Evolutionary conservation across 106 monocot species (phyloP), one percentile per base, ranked within the genome.

Genomic region (Hemerocallis citrina): DNA sequence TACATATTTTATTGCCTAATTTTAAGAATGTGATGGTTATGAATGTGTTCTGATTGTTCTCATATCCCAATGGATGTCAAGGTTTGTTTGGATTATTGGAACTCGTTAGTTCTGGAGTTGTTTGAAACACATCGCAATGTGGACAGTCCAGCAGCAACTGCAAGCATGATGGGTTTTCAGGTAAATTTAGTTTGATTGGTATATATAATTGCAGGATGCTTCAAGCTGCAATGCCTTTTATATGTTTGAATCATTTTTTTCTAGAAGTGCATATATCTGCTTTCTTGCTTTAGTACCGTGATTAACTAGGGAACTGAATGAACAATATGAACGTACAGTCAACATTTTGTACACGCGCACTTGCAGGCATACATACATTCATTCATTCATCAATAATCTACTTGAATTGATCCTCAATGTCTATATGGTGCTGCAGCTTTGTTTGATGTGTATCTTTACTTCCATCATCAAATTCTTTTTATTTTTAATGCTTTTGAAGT

Each of bases 1-100:
- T 92, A 75, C 28, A 36, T n/a, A 20, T 37, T 19, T 27, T 24
- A 17, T 63, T 34, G 16, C 30, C 39, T 24, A 22, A 23, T 43
- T 43, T 43, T 29, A 7, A 24, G 15, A 13, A 31, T 57, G 23
- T 20, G 7, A 40, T 29, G 35, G 34, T 29, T 20, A 42, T 37
- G 17, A 39, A 13, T 17, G 11, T 4, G 8, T 13, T 21, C 40
- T 33, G 19, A 30, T 29, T 25, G 7, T 31, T 17, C 7, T 27
- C 33, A 52, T 43, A 2, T 61, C 4, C 19, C 6, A 37, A 15
- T 57, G 19, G 35, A 17, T 36, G 40, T 31, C 35, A 75, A 99
- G 98, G 92, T 99, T 65, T 99, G 92, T 67, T 79, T 99, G 81
- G 98, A 99, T 61, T 99, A 99, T 66, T 99, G 98, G 98, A 99